A percentile compares a stretch with the other conserved stretches of the same genome.
Conservation (phyloP, 2,329 filamentous ascomycete species). For the Sclerotinia minor region DNA sequence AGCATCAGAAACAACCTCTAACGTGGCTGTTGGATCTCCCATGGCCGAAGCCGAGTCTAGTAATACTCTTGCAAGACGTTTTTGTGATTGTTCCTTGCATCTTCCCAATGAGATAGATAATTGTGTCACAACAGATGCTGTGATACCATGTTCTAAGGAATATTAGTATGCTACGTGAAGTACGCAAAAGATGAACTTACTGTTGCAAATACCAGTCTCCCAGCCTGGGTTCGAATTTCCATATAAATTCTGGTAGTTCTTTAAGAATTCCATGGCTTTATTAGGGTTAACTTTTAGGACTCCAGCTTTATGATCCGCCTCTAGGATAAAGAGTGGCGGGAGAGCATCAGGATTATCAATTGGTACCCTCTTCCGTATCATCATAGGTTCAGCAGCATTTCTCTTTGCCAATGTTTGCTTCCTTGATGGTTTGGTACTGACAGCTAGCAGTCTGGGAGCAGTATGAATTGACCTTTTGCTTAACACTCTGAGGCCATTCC, state of each 20-base stretch:
- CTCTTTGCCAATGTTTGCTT: slow-evolving; percentile 17
- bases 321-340: slow-evolving; percentile 33
- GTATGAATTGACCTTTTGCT: slow-evolving; percentile 6
- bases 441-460: not conserved
- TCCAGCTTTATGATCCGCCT: slow-evolving; percentile 34
- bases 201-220: slow-evolving; percentile 33
- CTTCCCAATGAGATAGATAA: slow-evolving; percentile 35
- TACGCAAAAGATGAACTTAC: slow-evolving; percentile 25
- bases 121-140: slow-evolving; percentile 31
- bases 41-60: slow-evolving; percentile 36
- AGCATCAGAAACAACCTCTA: slow-evolving; percentile 32
- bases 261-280: slow-evolving; percentile 35
- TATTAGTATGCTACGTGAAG: not conserved
- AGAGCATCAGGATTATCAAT: slow-evolving; percentile 24
- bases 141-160: slow-evolving; percentile 34
- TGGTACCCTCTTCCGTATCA: slow-evolving; percentile 5
- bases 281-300: slow-evolving; percentile 33
- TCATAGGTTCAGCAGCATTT: slow-evolving; percentile 10
- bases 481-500: not conserved
- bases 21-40: slow-evolving; percentile 37
- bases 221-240: slow-evolving; percentile 23
- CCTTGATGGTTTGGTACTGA: slow-evolving; percentile 1
- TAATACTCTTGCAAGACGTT: slow-evolving; percentile 32
- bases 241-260: slow-evolving; percentile 26
- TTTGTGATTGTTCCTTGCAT: slow-evolving; percentile 29